Evolutionary conservation across 176 grass and related monocot species (phyloP).

Genomic region (Canna indica): DNA sequence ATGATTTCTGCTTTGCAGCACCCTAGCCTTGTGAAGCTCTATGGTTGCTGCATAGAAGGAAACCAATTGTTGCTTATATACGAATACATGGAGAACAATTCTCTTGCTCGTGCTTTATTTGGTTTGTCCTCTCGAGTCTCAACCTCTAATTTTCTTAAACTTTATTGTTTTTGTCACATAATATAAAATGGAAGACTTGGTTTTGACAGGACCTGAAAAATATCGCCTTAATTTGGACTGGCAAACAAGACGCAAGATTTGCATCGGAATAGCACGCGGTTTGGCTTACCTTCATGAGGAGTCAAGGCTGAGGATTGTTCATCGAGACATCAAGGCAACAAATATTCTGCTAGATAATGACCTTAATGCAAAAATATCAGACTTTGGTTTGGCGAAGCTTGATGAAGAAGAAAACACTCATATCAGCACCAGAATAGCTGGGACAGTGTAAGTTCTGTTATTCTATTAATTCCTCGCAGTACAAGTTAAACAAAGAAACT

Average conservation of each 20-base stretch:
- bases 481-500: background rate
- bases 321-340: conserved; percentile 84
- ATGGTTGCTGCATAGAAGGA: conserved; percentile 11
- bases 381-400: conserved; percentile 85
- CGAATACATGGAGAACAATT: conserved; percentile 12
- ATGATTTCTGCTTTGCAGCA: conserved; percentile 12
- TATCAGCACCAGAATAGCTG: conserved; percentile 69
- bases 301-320: conserved; percentile 70
- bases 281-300: conserved; percentile 83
- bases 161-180: no score
- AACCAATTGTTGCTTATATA: conserved; percentile 6
- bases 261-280: conserved; percentile 64
- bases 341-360: conserved; percentile 85
- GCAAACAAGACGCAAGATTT: conserved; percentile 54
- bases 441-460: conserved; percentile 60
- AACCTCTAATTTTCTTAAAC: no score
- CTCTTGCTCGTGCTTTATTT: background rate
- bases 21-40: conserved; percentile 11
- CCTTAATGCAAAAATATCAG: conserved; percentile 80
- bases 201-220: conserved; percentile 34
- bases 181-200: background rate
- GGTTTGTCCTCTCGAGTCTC: background rate
- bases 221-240: conserved; percentile 54
- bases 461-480: conserved; percentile 20
- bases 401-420: conserved; percentile 53